Evolutionary conservation across 176 grass and related monocot genomes (phyloP).

Genomic region (sorghum (Sorghum bicolor)): DNA sequence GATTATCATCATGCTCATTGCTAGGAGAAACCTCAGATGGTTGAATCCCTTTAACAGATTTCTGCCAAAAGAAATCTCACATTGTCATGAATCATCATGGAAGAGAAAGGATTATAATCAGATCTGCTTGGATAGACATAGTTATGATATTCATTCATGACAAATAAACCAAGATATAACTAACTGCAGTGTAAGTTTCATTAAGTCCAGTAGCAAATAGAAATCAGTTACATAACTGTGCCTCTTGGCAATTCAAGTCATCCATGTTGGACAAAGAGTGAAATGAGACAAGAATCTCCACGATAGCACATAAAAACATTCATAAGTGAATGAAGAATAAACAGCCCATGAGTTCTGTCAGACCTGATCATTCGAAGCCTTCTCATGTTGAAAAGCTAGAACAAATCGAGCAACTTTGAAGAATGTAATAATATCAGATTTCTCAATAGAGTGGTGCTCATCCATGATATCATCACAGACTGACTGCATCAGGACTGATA

Average conservation of each 20-base stretch:
- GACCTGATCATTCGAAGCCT: constrained; percentile 70
- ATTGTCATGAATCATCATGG: constrained; percentile 10
- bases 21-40: constrained; percentile 50
- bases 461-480: constrained; percentile 71
- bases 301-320: constrained; percentile 14
- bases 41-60: constrained; percentile 34
- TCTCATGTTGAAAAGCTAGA: constrained; percentile 87
- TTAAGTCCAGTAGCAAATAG: background rate
- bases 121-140: constrained; percentile 3
- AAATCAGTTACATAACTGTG: constrained; percentile 8
- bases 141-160: constrained; percentile 17
- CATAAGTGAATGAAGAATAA: constrained; percentile 18
- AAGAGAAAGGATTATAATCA: constrained; percentile 14
- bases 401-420: constrained; percentile 86
- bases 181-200: constrained; percentile 2
- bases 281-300: background rate
- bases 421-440: constrained; percentile 66
- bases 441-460: constrained; percentile 66
- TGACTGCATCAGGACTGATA: constrained; percentile 94
- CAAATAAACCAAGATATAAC: constrained; percentile 12
- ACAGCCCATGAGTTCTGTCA: constrained; percentile 18
- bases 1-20: constrained; percentile 18
- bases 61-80: constrained; percentile 47
- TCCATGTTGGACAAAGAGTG: background rate
- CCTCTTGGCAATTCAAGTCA: constrained; percentile 16